Evolutionary conservation across 768 basidiomycete genomes (phyloP), one percentile per base, ranked within the genome.

Genomic region (Panus rudis): DNA sequence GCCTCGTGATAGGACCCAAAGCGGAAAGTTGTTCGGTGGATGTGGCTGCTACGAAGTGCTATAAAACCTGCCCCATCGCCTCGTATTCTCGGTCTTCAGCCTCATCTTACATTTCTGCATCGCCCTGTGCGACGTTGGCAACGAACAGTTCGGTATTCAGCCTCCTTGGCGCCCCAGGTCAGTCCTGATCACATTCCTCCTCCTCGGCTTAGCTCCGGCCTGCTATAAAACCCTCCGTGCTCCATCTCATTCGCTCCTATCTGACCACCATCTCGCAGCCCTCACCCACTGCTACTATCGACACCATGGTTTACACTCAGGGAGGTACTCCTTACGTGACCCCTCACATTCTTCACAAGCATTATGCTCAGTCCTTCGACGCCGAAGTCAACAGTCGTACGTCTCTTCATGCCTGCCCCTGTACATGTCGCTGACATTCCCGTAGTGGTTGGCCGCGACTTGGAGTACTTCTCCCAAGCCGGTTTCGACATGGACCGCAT

Each of bases 401-500:
- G 79, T 71, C 2, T 69, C 4, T 6, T 20, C 24, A n/a, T 43
- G 22, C 23, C 11, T 16, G 34, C 31, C 20, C 32, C 30, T 4
- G 19, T 26, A 22, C 24, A 32, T 40, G 28, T n/a, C 40, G 38
- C 26, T 48, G 38, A 38, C 39, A 37, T 10, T 41, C 28, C 24
- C 38, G 30, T 63, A 92, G 90, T 93, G 62, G 84, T 94, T 57
- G 92, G 90, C 56, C 81, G 77, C 54, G 93, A 98, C 61, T 78
- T 98, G 57, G 87, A 92, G 63, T 90, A 92, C 70, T 96, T 96
- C 79, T 98, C 94, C 28, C 87, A 96, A 65, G 94, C 96, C 45
- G 96, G 96, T 49, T 98, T 99, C 69, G 94, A 99, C 70, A 96
- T 98, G 86, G 86, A 93, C 59, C 81, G 86, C 55, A 92, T 98